Percentiles rank a stretch among this genome's conserved stretches.
Evolutionary conservation across 2,329 filamentous ascomycete species (phyloP).

Genomic region (Diaporthe citrichinensis): DNA sequence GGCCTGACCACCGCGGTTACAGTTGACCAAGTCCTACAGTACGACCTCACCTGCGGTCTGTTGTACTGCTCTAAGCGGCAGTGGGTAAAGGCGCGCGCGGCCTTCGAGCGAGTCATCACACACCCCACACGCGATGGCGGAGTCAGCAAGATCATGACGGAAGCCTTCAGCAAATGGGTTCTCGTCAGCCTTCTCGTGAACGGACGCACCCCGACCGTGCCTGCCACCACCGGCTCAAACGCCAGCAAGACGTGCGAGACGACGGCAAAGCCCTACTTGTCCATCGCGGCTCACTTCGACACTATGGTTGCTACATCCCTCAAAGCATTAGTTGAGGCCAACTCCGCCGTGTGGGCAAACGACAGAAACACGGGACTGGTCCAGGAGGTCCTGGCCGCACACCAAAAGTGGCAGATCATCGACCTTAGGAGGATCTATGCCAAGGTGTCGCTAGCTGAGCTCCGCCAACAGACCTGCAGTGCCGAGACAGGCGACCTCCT

Average conservation of each 20-base stretch:
- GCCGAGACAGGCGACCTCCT: constrained; percentile 66
- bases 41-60: constrained; percentile 76
- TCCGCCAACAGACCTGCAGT: constrained; percentile 66
- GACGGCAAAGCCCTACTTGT: constrained; percentile 78
- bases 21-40: constrained; percentile 71
- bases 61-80: constrained; percentile 72
- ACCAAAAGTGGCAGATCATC: constrained; percentile 82
- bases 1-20: constrained; percentile 70
- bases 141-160: constrained; percentile 83
- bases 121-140: constrained; percentile 75
- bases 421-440: constrained; percentile 80
- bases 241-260: constrained; percentile 70
- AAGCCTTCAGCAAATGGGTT: constrained; percentile 94
- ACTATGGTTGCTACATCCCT: constrained; percentile 68
- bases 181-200: constrained; percentile 80
- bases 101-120: constrained; percentile 76
- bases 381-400: constrained; percentile 76
- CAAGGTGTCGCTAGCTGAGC: constrained; percentile 68
- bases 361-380: constrained; percentile 84
- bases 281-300: constrained; percentile 78
- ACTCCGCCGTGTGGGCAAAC: constrained; percentile 71
- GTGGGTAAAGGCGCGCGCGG: constrained; percentile 74
- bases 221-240: constrained; percentile 66
- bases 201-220: constrained; percentile 70
- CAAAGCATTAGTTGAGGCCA: constrained; percentile 70